Evolutionary conservation across 2,329 filamentous ascomycete species (phyloP), one percentile per base, ranked within the genome.

Genomic region (Aspergillus sp.): DNA sequence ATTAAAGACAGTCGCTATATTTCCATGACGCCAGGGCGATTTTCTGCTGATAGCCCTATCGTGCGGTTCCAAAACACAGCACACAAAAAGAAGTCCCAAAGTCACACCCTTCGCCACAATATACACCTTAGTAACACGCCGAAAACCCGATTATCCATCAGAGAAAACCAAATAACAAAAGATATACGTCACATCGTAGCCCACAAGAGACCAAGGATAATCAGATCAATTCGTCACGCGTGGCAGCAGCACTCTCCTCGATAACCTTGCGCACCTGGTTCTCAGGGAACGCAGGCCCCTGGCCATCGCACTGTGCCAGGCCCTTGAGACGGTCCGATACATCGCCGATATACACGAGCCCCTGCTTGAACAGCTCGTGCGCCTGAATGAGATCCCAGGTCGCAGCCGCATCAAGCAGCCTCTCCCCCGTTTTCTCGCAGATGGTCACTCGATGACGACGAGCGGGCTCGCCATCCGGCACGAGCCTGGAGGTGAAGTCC

Each of bases 351-450:
- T 97, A 89, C 22, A 96, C 86, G 17, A 89, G 76, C 0, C 91
- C 90, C 44, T 82, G 81, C 68, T 85, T 83, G 68, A 88, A 95
- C 8, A 91, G 73, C 6, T 89, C 84, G 70, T 96, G 90, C 49
- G 77, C 79, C 65, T 95, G 88, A 54, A 97, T 94, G 49, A 91
- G 78, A 64, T 96, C 92, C 93, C 93, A 97, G 0, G 91, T 87
- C 2, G 90, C 89, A 16, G 86, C 86, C 0, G 87, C 87, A 35
- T 87, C 87, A 6, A 94, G 77, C 13, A 95, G 74, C 26, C 80
- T 80, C 67, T 90, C 84, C 4, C 88, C 88, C 1, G 74, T 79
- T 11, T 78, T 75, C n/a, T 83, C 78, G 36, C 82, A 83, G 22
- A 82, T 81, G 26, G 83, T 81, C 56, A 91, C 81, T n/a, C 87